Percentiles rank a stretch among this genome's conserved stretches.
phyloP scores from a whole-genome alignment of 768 basidiomycete species.

The Trametes elegans region DNA sequence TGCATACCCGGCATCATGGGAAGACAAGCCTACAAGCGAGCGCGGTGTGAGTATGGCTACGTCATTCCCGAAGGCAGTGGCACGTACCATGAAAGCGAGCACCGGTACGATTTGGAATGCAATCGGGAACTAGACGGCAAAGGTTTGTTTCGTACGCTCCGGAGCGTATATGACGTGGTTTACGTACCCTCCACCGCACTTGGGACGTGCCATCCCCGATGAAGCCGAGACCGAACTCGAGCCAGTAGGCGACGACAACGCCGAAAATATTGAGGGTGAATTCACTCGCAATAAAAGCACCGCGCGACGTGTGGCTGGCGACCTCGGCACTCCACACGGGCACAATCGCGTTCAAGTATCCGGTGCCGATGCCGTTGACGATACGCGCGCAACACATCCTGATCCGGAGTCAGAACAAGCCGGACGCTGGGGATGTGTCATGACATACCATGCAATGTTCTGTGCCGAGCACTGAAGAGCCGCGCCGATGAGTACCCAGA shows the following conservation, averaged over 20 bases:
- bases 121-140: slow-evolving; percentile 36
- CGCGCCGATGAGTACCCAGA: slow-evolving; percentile 43
- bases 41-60: background rate
- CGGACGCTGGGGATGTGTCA: background rate
- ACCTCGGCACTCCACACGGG: slow-evolving; percentile 47
- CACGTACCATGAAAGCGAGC: slow-evolving; percentile 38
- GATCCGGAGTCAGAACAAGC: background rate
- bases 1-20: slow-evolving; percentile 33
- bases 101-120: slow-evolving; percentile 45
- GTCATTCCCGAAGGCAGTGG: background rate
- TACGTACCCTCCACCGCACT: slow-evolving; percentile 34
- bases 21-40: slow-evolving; percentile 8
- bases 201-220: slow-evolving; percentile 42
- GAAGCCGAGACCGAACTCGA: slow-evolving; percentile 45
- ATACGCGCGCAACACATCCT: slow-evolving; percentile 47
- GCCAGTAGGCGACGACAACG: slow-evolving; percentile 45
- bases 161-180: background rate
- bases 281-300: slow-evolving; percentile 44
- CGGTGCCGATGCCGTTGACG: slow-evolving; percentile 45
- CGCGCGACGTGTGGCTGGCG: slow-evolving; percentile 43
- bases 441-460: slow-evolving; percentile 39
- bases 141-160: background rate
- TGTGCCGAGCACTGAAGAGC: slow-evolving; percentile 43
- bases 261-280: slow-evolving; percentile 42
- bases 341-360: slow-evolving; percentile 42